Evolutionary conservation across 495 filamentous ascomycete genomes (phyloP), one percentile per base, ranked within the genome.

Genomic region (Penicillium herquei): DNA sequence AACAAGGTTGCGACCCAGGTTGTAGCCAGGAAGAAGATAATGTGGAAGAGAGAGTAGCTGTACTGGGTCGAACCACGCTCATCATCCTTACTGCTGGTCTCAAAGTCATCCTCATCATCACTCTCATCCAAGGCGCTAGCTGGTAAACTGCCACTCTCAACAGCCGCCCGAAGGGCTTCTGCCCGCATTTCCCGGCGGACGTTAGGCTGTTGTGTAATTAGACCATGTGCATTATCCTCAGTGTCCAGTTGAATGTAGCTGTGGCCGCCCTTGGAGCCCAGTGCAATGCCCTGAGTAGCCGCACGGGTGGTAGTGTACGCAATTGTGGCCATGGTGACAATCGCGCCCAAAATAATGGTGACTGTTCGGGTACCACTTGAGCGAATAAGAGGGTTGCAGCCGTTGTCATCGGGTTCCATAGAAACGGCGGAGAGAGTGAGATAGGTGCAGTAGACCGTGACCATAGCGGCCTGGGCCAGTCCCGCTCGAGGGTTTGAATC

Each of bases 261-360:
- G 66, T 80, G 70, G 54, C 81, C 83, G 54, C 85, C 87, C 52
- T 81, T 83, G 55, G 77, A 81, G 56, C 88, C 87, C 0, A 97
- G 72, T 5, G 92, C 92, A 44, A 97, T 85, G 49, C 90, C 90
- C 72, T 98, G 93, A 11, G 94, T 98, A 21, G 94, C 94, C 12
- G 94, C 95, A 39, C 94, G 87, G 7, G 94, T 98, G 30, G 94
- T 98, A 12, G 95, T 98, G 75, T 98, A 98, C 3, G 94, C 94
- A 48, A 97, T 89, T 13, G 94, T 98, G 46, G 96, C 82, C 88
- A 98, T 96, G 18, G 94, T 98, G 54, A 95, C 87, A 57, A 98
- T 88, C 34, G 94, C 94, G 52, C 94, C 94, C 61, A 98, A 76
- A 49, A 98, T 82, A 55, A 97, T 83, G 46, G 88, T 92, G 1